Percentiles rank a stretch among this genome's conserved stretches.
These are phyloP conservation scores for Aspergillus novoparasiticus DNA, from an alignment of 2,329 filamentous ascomycete genomes.

Conservation along the genomic window DNA sequence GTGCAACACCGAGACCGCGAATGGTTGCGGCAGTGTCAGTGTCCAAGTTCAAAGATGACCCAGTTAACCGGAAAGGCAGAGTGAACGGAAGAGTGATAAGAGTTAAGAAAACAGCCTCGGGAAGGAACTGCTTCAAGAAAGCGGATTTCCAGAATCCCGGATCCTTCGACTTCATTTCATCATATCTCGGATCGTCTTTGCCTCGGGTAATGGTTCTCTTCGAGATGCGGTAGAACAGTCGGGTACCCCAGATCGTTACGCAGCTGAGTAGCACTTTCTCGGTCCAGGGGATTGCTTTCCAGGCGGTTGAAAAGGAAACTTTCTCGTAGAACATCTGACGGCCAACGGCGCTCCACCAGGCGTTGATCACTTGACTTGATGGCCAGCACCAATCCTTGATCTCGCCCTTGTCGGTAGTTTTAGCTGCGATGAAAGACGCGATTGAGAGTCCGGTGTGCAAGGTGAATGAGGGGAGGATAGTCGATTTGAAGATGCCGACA, in stretches of 20 bases:
- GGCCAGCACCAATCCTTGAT: constrained; percentile 65
- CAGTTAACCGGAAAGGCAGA: constrained; percentile 50
- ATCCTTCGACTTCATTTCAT: constrained; percentile 50
- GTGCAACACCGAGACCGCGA: constrained; percentile 52
- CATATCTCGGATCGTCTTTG: constrained; percentile 60
- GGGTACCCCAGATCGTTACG: constrained; percentile 60
- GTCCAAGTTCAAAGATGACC: constrained; percentile 35
- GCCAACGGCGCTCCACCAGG: constrained; percentile 63
- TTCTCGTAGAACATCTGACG: constrained; percentile 51
- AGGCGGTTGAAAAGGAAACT: constrained; percentile 50
- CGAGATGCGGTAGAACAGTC: constrained; percentile 59
- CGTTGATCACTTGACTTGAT: constrained; percentile 56
- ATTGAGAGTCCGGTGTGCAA: constrained; percentile 57
- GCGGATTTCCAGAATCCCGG: constrained; percentile 62
- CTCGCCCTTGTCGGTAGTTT: constrained; percentile 58
- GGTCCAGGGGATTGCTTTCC: constrained; percentile 53
- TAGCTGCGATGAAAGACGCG: constrained; percentile 55
- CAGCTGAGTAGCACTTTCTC: constrained; percentile 59
- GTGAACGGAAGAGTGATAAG: constrained; percentile 61
- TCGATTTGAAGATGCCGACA: constrained; percentile 57
- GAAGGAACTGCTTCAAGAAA: constrained; percentile 57
- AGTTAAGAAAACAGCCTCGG: constrained; percentile 60
- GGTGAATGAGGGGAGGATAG: constrained; percentile 57
- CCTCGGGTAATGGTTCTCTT: constrained; percentile 53
- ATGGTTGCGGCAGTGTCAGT: constrained; percentile 23